A percentile compares a stretch with the other conserved stretches of the same genome.
Conservation (phyloP, 2,329 filamentous ascomycete species). For the Sordariomycetes sp. region DNA sequence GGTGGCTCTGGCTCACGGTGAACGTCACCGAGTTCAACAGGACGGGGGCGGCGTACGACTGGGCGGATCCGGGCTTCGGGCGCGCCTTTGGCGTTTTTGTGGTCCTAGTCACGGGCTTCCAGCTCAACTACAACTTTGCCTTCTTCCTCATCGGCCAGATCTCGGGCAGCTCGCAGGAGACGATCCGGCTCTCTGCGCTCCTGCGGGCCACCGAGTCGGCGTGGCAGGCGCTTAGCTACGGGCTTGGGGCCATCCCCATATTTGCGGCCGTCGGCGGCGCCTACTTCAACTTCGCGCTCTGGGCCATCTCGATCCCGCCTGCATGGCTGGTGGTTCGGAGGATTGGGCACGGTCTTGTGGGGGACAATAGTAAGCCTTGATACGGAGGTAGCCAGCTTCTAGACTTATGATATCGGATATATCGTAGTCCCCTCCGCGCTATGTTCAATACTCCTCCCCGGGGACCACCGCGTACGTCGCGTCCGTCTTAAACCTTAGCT, state of each 20-base stretch:
- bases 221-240: slow-evolving; percentile 64
- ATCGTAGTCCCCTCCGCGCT: too few species aligned
- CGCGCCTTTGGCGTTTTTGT: slow-evolving; percentile 56
- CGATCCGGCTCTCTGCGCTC: slow-evolving; percentile 57
- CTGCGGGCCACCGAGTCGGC: slow-evolving; percentile 62
- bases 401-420: background rate
- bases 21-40: slow-evolving; percentile 49
- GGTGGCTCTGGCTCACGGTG: slow-evolving; percentile 64
- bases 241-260: slow-evolving; percentile 47
- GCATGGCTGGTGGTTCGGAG: slow-evolving; percentile 54
- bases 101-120: slow-evolving; percentile 56
- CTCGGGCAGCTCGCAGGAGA: slow-evolving; percentile 48
- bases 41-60: slow-evolving; percentile 53
- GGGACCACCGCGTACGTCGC: background rate
- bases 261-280: slow-evolving; percentile 56
- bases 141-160: slow-evolving; percentile 63
- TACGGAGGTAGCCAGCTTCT: background rate
- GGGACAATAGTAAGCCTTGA: background rate
- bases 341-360: background rate
- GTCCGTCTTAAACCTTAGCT: background rate
- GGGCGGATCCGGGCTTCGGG: slow-evolving; percentile 53
- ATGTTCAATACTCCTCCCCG: too few species aligned
- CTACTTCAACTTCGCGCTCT: slow-evolving; percentile 62
- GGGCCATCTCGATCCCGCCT: slow-evolving; percentile 51
- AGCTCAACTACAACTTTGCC: slow-evolving; percentile 63